Base-by-base conservation (phyloP, 139 green algal species). In the Chlamydomonas eustigma region DNA sequence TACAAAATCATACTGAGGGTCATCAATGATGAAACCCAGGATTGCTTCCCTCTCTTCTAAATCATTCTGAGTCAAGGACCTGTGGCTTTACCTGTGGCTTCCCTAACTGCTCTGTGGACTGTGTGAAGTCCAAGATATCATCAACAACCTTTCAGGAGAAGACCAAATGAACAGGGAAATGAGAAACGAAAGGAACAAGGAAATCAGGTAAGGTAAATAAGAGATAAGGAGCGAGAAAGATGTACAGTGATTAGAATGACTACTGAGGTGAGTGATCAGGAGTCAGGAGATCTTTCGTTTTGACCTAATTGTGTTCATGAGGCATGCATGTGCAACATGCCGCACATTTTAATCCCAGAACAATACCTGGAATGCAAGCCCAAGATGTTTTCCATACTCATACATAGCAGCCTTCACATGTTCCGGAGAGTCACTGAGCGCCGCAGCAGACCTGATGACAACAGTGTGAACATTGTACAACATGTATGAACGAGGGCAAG, bases 91-190 rank as follows among this genome's bases (percentile, higher is more conserved):
- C 81, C 83, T 92, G 88, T 1, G 95, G 95, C 86, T 99, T 99
- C 64, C 96, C 96, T 24, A 99, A 88, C 86, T 94, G 86, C 86
- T 97, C 94, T 3, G 85, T 80, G 22, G 87, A 88, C 83, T 98
- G 94, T 0, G 96, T 99, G 83, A 98, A 99, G 85, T 99, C 96
- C 64, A 99, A 84, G 65, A 99, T 97, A 86, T 99, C 96, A 73
- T 99, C 96, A 33, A 99, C 95, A 0, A 97, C 79, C 44, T 58
- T 12, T 18, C 12, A 58, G 44, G 18, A 58, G 44, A 73, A 80
- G 74, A 69, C 8, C 31, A 64, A 32, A 65, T 5, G 4, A 76
- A 4, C 50, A 63, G 50, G 50, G 18, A 63, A 28, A 63, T 22
- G 22, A 63, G 22, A 22, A 28, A 63, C 50, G 50, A 18, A 63